Evolutionary conservation across 345 rosid genomes (phyloP).

Genomic region (Theobroma cacao): DNA sequence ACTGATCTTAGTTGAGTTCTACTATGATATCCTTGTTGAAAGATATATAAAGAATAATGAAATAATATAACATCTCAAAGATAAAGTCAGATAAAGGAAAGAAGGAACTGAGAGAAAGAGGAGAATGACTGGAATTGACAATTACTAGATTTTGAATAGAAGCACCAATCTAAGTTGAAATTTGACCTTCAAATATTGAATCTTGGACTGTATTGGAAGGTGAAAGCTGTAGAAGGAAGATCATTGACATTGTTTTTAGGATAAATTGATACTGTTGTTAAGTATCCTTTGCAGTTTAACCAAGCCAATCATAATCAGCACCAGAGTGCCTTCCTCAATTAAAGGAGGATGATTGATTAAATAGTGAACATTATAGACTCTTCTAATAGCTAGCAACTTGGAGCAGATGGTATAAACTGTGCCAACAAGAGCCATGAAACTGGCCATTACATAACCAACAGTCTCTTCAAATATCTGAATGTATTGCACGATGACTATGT

Average conservation of each 20-base stretch:
- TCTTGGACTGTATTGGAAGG: background rate
- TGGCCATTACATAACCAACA: background rate
- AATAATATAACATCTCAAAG: background rate
- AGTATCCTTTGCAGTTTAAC: background rate
- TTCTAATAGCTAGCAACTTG: background rate
- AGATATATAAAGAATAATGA: background rate
- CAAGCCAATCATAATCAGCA: background rate
- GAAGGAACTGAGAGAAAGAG: background rate
- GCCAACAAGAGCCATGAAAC: slow-evolving; percentile 4
- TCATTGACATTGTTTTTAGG: background rate
- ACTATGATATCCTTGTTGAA: background rate
- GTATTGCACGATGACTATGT: background rate
- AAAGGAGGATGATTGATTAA: background rate
- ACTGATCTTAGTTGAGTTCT: background rate
- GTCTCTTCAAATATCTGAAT: background rate
- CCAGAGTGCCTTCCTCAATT: background rate
- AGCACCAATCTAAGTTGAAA: background rate
- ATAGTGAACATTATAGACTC: slow-evolving; percentile 2
- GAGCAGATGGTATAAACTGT: background rate
- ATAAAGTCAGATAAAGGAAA: background rate
- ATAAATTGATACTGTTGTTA: background rate
- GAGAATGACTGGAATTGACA: background rate
- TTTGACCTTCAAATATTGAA: background rate
- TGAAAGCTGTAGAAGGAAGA: background rate
- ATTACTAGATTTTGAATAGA: background rate